Evolutionary conservation across 140 eudicot species (phyloP), one percentile per base, ranked within the genome.

Genomic region (Erigeron philadelphicus): DNA sequence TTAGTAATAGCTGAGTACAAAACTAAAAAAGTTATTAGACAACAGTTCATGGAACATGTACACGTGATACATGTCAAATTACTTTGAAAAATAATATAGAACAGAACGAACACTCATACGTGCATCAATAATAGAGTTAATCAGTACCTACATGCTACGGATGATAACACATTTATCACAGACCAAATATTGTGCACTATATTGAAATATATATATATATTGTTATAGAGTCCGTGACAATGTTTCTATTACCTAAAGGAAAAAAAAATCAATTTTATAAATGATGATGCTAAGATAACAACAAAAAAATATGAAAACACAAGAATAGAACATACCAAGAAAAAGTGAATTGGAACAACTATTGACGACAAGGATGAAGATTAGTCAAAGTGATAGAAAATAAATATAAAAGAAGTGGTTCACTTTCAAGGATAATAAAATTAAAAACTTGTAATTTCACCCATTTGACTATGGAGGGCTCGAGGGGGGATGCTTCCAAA

Each of bases 401-500:
- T 19, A 10, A 44, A 31, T 11, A 63, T 55, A 18, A 1, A 9
- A 62, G 44, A 46, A 45, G 41, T 46, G 63, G 69, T 79, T 62
- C 25, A 13, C 38, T 77, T 42, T 23, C 10, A 41, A 48, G 49
- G 68, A 78, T 70, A 73, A 66, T 56, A 67, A 70, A 41, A 58
- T 57, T 9, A 61, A 74, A 57, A 31, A 57, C 61, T 35, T 78
- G 66, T 66, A 73, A 52, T 58, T 21, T 21, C 46, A 40, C 38
- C 44, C 61, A 59, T 68, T 70, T 78, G 63, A 71, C 9, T 81
- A 74, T 76, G 73, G 82, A 72, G 88, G 96, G 96, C 95, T 89
- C 95, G 91, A 89, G 89, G 87, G 78, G 46, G 72, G 68, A 75
- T 71, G 78, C 85, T 84, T 72, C 92, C 84, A 84, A 86, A 80